Evolutionary conservation across 2,329 filamentous ascomycete genomes (phyloP), one percentile per base, ranked within the genome.

Genomic region (Fusarium mangiferae): DNA sequence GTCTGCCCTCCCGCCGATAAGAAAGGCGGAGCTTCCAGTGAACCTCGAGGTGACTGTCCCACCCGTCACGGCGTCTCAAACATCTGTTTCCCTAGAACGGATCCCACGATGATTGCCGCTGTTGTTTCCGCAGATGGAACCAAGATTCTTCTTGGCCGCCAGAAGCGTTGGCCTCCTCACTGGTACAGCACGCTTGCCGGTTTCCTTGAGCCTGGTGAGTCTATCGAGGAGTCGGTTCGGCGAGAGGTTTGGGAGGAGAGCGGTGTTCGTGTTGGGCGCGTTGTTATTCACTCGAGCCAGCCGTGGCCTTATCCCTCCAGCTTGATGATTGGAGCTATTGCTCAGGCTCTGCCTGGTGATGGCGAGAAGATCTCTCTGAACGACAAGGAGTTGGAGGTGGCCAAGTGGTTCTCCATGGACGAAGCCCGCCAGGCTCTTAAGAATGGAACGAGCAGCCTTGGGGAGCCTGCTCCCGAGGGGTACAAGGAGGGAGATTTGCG

Each of bases 101-200:
- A 98, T 78, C 95, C 95, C 2, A 97, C 94, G 35, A 95, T 98
- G 81, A 99, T 99, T 83, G 95, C 97, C 84, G 96, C 95, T 2
- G 92, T 98, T 17, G 90, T 98, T 38, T 97, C 93, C 60, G 87
- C 91, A 57, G 94, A 97, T 76, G 93, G 93, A 56, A 89, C 91
- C 74, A 90, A 90, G 70, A 84, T 98, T 44, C 89, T 99, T 13
- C 91, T 99, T 2, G 96, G 96, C 42, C 91, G 96, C 20, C 91
- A 94, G 79, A 93, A 93, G 83, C 89, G 94, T 60, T 99, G 92
- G 88, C 96, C 96, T 2, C 87, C 89, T 3, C 81, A 93, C 81
- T 98, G 93, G 94, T 98, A 96, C 86, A 94, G 91, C 77, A 97
- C 95, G 0, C 90, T 99, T 17, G 94, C 94, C 6, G 94, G 94